phyloP scores from a whole-genome alignment of 345 rosid species.

The Corymbia maculata region DNA sequence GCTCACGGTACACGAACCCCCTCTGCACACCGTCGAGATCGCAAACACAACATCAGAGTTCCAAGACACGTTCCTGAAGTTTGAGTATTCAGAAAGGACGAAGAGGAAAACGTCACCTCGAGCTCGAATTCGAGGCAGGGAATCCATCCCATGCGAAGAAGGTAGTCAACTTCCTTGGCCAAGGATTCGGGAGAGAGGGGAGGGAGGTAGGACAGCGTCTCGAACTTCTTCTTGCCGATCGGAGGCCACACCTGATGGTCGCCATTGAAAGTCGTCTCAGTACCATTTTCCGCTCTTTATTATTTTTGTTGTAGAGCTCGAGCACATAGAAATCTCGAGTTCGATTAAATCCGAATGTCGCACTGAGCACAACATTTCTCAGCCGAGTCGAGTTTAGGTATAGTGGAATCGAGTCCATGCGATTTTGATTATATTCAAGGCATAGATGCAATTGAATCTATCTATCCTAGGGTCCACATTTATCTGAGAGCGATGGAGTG shows the following conservation, averaged over 20 bases:
- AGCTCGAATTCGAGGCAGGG: conserved; percentile 16
- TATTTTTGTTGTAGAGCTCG: neutral
- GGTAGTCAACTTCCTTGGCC: conserved; percentile 3
- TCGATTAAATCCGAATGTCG: neutral
- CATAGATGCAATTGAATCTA: neutral
- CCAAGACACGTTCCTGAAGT: neutral
- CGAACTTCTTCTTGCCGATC: conserved; percentile 32
- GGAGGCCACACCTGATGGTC: conserved; percentile 10
- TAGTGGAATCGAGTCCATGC: neutral
- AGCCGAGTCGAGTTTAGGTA: neutral
- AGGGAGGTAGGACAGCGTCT: conserved; percentile 49
- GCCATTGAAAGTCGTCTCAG: neutral
- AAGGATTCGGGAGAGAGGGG: conserved; percentile 10
- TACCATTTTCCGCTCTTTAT: neutral
- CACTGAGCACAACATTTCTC: neutral
- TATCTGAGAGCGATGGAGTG: neutral
- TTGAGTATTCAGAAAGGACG: neutral
- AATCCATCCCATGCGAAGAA: conserved; percentile 17
- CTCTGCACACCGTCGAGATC: neutral
- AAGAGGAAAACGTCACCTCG: neutral
- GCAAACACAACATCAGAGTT: neutral
- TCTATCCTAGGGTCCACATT: neutral
- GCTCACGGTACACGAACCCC: conserved; percentile 27
- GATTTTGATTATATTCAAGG: neutral
- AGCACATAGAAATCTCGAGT: neutral